Percentiles rank a stretch among this genome's conserved stretches.
phyloP scores from a whole-genome alignment of 306 rosid species.

The Calophaca sinica region DNA sequence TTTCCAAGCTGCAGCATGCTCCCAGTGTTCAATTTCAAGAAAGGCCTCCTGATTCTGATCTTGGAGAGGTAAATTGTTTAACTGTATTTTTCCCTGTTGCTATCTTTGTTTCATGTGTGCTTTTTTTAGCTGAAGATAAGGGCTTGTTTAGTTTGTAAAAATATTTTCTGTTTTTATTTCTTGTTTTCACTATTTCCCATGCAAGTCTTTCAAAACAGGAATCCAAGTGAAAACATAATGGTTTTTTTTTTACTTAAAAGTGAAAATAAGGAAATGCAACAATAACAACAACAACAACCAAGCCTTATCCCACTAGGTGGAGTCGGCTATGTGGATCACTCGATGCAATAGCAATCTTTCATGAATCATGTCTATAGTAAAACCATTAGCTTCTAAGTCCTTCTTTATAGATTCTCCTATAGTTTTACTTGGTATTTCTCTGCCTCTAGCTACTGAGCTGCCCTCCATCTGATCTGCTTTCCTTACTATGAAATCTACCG shows the following conservation, averaged over 20 bases:
- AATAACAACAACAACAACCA: too few species aligned
- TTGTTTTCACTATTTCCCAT: background rate
- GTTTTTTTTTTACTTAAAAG: background rate
- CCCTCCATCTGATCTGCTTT: too few species aligned
- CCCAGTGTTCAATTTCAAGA: slow-evolving; percentile 88
- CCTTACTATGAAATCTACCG: too few species aligned
- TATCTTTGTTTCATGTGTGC: slow-evolving; percentile 29
- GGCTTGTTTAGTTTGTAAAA: background rate
- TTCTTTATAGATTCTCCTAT: too few species aligned
- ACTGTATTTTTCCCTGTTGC: background rate
- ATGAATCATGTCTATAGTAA: too few species aligned
- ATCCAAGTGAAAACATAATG: background rate
- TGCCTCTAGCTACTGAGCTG: too few species aligned
- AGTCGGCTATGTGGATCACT: too few species aligned
- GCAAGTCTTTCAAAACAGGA: background rate
- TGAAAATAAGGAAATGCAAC: background rate
- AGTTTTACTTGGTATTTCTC: too few species aligned
- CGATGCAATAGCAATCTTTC: too few species aligned
- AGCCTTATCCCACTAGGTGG: too few species aligned
- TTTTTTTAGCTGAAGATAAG: slow-evolving; percentile 14
- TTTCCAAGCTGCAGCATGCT: slow-evolving; percentile 85
- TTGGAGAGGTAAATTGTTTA: slow-evolving; percentile 70
- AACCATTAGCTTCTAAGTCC: too few species aligned
- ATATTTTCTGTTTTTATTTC: background rate
- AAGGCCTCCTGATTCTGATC: slow-evolving; percentile 82